phyloP scores from a whole-genome alignment of 176 grass and related monocot genomes.

The bread wheat (Triticum aestivum) region IWGSC_CS_RefSeq_v2.1 NC_057796.1:464472433-464472932 shows the following conservation, averaged over 20 bases:
- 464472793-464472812: background rate
- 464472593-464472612: too few species aligned
- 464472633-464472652: background rate
- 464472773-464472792: background rate
- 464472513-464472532: background rate
- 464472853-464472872: background rate
- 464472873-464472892: too few species aligned
- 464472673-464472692: background rate
- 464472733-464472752: too few species aligned
- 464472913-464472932: too few species aligned
- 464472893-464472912: too few species aligned
- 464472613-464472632: background rate
- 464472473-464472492: background rate
- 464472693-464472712: background rate
- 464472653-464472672: background rate
- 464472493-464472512: background rate
- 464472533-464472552: background rate
- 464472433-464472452: background rate
- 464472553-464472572: background rate
- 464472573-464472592: too few species aligned
- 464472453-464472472: background rate
- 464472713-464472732: background rate
- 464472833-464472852: background rate
- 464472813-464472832: slow-evolving; percentile 27
- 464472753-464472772: background rate